Conservation (phyloP, 1,284 basidiomycete genomes). For the Coriolopsis trogii region DNA sequence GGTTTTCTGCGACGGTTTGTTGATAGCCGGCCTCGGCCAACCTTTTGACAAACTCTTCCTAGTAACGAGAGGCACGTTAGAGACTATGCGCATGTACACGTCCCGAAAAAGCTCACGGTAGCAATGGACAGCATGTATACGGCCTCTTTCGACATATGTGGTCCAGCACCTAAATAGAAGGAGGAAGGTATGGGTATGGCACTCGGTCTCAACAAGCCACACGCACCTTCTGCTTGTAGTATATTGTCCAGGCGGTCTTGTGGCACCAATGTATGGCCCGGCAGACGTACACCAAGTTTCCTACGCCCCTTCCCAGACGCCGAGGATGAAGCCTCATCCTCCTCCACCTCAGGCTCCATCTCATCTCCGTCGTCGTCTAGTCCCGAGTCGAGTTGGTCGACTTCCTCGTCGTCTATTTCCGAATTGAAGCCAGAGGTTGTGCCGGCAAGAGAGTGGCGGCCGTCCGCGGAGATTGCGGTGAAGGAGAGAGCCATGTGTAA, state of each 20-base stretch:
- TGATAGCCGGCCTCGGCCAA: conserved; percentile 61
- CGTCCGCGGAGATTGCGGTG: conserved; percentile 19
- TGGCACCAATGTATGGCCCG: conserved; percentile 65
- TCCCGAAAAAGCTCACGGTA: conserved; percentile 65
- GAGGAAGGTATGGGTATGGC: background rate
- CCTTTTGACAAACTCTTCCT: conserved; percentile 81
- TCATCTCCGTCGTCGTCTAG: conserved; percentile 42
- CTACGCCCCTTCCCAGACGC: conserved; percentile 33
- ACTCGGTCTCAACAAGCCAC: background rate
- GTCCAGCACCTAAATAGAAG: conserved; percentile 36
- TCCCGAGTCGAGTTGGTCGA: conserved; percentile 71
- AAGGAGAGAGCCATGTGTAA: conserved; percentile 24
- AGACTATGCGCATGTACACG: background rate
- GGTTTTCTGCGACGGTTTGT: conserved; percentile 53
- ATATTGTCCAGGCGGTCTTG: conserved; percentile 66
- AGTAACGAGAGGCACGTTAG: conserved; percentile 3
- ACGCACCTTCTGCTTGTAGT: conserved; percentile 68
- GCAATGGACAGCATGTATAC: conserved; percentile 70
- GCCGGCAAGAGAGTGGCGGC: conserved; percentile 21
- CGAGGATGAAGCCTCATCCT: conserved; percentile 20
- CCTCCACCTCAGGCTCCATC: conserved; percentile 28
- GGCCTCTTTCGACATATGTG: conserved; percentile 73
- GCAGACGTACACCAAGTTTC: conserved; percentile 49
- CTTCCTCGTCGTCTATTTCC: conserved; percentile 49
- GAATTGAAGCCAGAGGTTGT: conserved; percentile 26